Percentiles rank a stretch among this genome's conserved stretches.
Conservation (phyloP, 495 filamentous ascomycete genomes). For the Opeltia flavorubescens region DNA sequence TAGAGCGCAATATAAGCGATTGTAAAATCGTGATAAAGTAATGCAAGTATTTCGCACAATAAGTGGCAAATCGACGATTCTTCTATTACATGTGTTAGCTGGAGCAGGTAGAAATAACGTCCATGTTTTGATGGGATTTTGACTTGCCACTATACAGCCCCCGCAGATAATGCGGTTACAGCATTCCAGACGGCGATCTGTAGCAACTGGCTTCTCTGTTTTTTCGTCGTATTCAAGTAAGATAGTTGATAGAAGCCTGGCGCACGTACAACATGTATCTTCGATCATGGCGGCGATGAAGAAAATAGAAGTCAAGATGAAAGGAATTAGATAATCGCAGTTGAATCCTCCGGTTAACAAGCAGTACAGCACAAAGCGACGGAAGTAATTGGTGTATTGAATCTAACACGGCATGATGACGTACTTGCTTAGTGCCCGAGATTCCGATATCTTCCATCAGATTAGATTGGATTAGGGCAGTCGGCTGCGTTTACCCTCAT, state of each 20-base stretch:
- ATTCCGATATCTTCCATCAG: too few relatives aligned
- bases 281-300: conserved; percentile 3
- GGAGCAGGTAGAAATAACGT: neutral
- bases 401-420: conserved; percentile 25
- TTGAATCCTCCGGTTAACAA: too few relatives aligned
- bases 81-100: conserved; percentile 22
- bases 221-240: conserved; percentile 28
- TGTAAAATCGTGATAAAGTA: neutral
- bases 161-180: conserved; percentile 55
- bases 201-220: conserved; percentile 39
- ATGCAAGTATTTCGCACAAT: conserved; percentile 39
- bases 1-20: conserved; percentile 6
- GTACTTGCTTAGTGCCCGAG: too few relatives aligned
- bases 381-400: too few relatives aligned
- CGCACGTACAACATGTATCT: conserved; percentile 53
- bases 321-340: conserved; percentile 27
- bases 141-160: conserved; percentile 44
- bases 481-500: too few relatives aligned
- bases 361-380: too few relatives aligned
- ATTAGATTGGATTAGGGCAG: too few relatives aligned
- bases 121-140: neutral
- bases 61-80: conserved; percentile 53
- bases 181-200: conserved; percentile 42
- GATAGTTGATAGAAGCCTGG: conserved; percentile 36
- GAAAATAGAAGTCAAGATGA: conserved; percentile 7